phyloP scores from a whole-genome alignment of 2,329 filamentous ascomycete species.

The Paradendryphiella salina region DNA sequence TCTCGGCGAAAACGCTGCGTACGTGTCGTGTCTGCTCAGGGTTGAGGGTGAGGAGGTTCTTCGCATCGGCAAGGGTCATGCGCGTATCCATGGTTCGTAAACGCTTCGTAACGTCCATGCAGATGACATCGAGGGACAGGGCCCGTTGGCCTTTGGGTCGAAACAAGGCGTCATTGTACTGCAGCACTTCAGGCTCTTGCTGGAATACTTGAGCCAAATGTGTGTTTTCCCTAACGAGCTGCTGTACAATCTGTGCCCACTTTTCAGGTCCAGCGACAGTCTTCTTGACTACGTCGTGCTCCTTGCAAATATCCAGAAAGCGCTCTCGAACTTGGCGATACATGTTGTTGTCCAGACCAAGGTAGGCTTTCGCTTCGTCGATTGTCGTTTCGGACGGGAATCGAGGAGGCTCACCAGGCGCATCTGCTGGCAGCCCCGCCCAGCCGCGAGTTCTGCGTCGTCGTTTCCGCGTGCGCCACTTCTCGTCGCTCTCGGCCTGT shows the following conservation, averaged over 20 bases:
- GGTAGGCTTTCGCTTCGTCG: conserved; percentile 72
- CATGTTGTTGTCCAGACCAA: conserved; percentile 64
- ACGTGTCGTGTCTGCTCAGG: conserved; percentile 68
- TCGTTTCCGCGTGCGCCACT: conserved; percentile 66
- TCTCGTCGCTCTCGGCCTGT: conserved; percentile 63
- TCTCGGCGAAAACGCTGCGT: conserved; percentile 67
- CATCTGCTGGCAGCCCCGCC: conserved; percentile 68
- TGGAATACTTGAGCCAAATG: conserved; percentile 67
- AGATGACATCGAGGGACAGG: conserved; percentile 76
- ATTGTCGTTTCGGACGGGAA: conserved; percentile 84
- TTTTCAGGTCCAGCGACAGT: conserved; percentile 70
- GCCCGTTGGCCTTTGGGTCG: conserved; percentile 59
- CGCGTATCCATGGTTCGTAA: conserved; percentile 67
- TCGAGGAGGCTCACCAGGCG: conserved; percentile 67
- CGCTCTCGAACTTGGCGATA: conserved; percentile 68
- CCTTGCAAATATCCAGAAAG: conserved; percentile 71
- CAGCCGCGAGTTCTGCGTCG: conserved; percentile 69
- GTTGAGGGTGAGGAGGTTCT: conserved; percentile 70
- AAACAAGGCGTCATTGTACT: conserved; percentile 38
- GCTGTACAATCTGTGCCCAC: conserved; percentile 72
- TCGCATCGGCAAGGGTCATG: conserved; percentile 76
- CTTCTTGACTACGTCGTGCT: conserved; percentile 72
- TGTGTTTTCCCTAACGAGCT: conserved; percentile 65
- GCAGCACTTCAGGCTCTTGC: conserved; percentile 58
- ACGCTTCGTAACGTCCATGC: conserved; percentile 78